Evolutionary conservation across 257 asterid species (phyloP).

Genomic region (Primulina eburnea): DNA sequence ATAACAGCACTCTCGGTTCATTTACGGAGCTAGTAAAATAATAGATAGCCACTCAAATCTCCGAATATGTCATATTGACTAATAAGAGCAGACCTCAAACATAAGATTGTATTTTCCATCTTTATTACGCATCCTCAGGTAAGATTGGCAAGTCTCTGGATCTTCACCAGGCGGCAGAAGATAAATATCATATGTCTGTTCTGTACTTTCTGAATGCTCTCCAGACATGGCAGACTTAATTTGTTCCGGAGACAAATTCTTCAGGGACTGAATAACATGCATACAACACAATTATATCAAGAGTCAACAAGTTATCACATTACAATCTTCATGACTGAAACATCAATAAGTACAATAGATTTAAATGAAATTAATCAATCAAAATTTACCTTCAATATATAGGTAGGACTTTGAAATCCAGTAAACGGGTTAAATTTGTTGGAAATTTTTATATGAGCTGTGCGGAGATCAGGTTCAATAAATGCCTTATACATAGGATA

Average conservation of each 20-base stretch:
- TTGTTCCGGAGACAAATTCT: conserved; percentile 51
- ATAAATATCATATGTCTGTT: conserved; percentile 86
- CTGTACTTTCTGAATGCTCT: conserved; percentile 28
- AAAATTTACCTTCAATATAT: conserved; percentile 74
- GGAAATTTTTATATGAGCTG: conserved; percentile 90
- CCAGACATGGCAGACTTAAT: conserved; percentile 53
- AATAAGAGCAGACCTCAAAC: conserved; percentile 78
- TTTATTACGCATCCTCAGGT: conserved; percentile 95
- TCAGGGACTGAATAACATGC: conserved; percentile 55
- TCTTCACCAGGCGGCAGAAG: conserved; percentile 99
- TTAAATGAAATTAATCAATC: conserved; percentile 3
- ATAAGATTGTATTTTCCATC: conserved; percentile 98
- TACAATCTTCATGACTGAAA: neutral
- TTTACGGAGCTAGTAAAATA: neutral
- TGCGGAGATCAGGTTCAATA: conserved; percentile 93
- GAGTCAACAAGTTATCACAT: neutral
- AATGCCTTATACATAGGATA: conserved; percentile 98
- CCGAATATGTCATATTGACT: neutral
- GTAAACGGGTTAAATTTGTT: conserved; percentile 96
- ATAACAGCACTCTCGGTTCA: neutral
- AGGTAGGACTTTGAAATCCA: conserved; percentile 95
- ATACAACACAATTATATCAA: conserved; percentile 26
- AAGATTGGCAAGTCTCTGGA: conserved; percentile 96
- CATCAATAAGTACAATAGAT: conserved; percentile 12
- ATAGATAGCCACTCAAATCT: neutral